Evolutionary conservation across 2,329 filamentous ascomycete genomes (phyloP), one percentile per base, ranked within the genome.

Genomic region (Talaromyces atroroseus): DNA sequence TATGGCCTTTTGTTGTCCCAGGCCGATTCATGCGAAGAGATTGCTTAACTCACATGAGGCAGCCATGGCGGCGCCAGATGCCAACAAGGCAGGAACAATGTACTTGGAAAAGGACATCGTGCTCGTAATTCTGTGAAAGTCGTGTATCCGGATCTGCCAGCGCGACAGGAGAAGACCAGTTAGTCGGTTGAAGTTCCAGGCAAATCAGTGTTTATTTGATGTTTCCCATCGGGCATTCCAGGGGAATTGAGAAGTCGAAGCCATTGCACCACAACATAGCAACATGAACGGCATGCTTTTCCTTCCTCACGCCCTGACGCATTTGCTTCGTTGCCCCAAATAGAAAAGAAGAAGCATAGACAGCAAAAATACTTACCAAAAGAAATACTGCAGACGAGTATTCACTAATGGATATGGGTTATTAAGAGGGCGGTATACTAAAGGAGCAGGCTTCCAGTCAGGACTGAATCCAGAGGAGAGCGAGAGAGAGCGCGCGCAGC

Each of bases 41-140:
- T 29, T 14, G 11, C 29, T 32, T 8, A 7, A 61, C 70, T 76
- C 42, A 63, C 61, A 50, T 38, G 58, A 54, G 57, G 67, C 74
- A 78, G 80, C 82, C 63, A 77, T 71, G 59, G 76, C 82, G 54
- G 75, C 65, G 69, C 78, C 74, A 64, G 76, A 76, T 56, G 78
- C 74, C 63, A 80, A 80, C 70, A 85, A 73, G 59, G 75, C 78
- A 59, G 82, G 80, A 60, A 84, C 70, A 63, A 81, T 71, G 72
- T 81, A 79, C 71, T 79, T 82, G 67, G 76, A 68, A 72, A 81
- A 71, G 61, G 75, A 76, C 78, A 83, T 83, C 69, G 66, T 57
- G 62, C 46, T 18, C 38, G 18, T 52, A 52, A n/a, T 45, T 52
- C 50, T n/a, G 50, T 52, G 12, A 36, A 45, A 42, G 38, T 50